Percentiles rank a stretch among this genome's conserved stretches.
Evolutionary conservation across 768 basidiomycete genomes (phyloP).

Genomic region (Piloderma croceum): DNA sequence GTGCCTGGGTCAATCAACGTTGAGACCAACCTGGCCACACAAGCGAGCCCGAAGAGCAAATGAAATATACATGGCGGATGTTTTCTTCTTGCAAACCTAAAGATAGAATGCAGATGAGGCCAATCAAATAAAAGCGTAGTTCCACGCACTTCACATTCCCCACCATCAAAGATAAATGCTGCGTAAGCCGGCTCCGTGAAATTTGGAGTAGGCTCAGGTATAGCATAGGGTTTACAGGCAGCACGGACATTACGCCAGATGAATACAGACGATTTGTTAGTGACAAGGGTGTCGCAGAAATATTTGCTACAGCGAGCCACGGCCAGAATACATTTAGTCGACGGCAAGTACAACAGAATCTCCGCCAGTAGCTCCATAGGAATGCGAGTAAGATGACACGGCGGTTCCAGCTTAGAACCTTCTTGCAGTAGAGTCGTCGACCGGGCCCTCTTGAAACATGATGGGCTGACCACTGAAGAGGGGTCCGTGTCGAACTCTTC

Average conservation of each 20-base stretch:
- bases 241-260: conserved; percentile 57
- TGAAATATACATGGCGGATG: conserved; percentile 36
- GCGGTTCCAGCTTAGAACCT: no score
- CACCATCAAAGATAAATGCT: conserved; percentile 57
- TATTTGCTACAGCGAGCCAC: conserved; percentile 53
- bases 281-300: conserved; percentile 46
- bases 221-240: conserved; percentile 24
- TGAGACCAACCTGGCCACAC: conserved; percentile 39
- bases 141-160: conserved; percentile 46
- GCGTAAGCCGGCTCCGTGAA: conserved; percentile 57
- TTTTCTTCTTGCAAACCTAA: conserved; percentile 36
- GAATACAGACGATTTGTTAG: conserved; percentile 38
- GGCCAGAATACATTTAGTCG: conserved; percentile 53
- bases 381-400: conserved; percentile 18
- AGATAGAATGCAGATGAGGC: background rate
- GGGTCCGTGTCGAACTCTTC: no score
- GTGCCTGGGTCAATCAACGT: no score
- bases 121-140: background rate
- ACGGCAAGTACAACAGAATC: conserved; percentile 47
- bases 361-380: conserved; percentile 65
- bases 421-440: no score
- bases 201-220: conserved; percentile 38
- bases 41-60: conserved; percentile 44
- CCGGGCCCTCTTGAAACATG: no score
- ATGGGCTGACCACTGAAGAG: no score